Percentiles rank a stretch among this genome's conserved stretches.
phyloP scores from a whole-genome alignment of 768 basidiomycete genomes.

The Mycena haematopus region DNA sequence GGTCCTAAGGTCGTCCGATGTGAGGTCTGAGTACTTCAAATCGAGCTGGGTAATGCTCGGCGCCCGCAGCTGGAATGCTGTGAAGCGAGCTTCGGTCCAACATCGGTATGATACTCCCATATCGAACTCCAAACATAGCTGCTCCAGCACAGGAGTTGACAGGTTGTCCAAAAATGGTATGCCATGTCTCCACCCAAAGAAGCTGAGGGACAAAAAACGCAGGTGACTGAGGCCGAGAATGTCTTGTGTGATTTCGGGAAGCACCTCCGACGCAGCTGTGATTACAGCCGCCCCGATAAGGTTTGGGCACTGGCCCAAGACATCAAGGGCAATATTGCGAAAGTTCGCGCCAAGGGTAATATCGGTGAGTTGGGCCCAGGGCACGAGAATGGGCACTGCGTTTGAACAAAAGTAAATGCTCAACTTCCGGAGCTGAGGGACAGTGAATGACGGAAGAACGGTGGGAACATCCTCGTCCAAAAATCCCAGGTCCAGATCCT shows the following conservation, averaged over 20 bases:
- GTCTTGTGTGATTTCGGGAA: too few species aligned
- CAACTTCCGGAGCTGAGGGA: neutral
- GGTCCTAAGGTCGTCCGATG: neutral
- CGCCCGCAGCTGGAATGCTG: neutral
- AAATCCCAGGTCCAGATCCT: neutral
- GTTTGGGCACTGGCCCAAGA: too few species aligned
- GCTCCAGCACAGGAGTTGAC: neutral
- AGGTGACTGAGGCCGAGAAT: neutral
- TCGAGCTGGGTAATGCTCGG: neutral
- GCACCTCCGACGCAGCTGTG: too few species aligned
- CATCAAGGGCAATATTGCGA: too few species aligned
- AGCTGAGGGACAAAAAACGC: neutral
- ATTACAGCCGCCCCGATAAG: too few species aligned
- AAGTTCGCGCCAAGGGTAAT: neutral
- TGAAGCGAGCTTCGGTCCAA: neutral
- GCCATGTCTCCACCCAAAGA: neutral
- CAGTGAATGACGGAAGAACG: neutral
- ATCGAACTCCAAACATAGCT: neutral
- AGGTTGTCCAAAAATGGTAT: neutral
- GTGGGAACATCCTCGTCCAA: neutral
- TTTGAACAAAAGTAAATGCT: neutral
- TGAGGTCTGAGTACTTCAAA: neutral
- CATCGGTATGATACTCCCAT: too few species aligned
- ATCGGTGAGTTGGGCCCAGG: conserved; percentile 2
- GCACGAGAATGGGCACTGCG: neutral